Evolutionary conservation across 495 filamentous ascomycete genomes (phyloP), one percentile per base, ranked within the genome.

Genomic region (Melanomma pulvis-pyrius): DNA sequence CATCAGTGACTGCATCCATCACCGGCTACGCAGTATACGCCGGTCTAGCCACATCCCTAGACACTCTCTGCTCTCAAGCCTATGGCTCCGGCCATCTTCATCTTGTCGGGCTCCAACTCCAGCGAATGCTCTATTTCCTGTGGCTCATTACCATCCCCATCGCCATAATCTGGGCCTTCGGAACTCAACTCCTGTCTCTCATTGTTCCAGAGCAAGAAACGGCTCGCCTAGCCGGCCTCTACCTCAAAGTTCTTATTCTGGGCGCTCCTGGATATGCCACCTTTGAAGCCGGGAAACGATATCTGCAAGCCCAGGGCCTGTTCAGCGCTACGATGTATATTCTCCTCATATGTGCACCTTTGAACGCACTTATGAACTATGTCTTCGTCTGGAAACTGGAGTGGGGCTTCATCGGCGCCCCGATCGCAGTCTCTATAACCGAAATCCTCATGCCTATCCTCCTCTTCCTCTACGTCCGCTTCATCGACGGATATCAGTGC

Each of bases 331-430:
- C 84, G 11, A 85, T 88, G 17, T 87, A 85, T 59, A 85, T 87
- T 15, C 74, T 92, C 22, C 69, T 91, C 11, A 78, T 91, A 52
- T 84, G 82, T 36, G 87, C 89, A 13, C 87, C 88, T 1, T 61
- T 89, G 19, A 91, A 90, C 65, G 81, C 84, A 0, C 75, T 88
- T 13, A 71, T 89, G 74, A 89, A 89, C 73, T 92, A 84, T 77
- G 67, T 88, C 7, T 82, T 92, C 48, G 88, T 92, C 12, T 90
- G 86, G 87, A 79, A 84, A 74, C 82, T 96, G 59, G 78, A 83
- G 12, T 88, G 86, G 84, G 92, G 92, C 1, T 96, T 93, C 71
- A 74, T 90, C 52, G 92, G 92, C 44, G 92, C 92, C 2, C 92
- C 93, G 0, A 88, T 91, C 52, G 91, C 93, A 2, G 90, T 96